Conservation (phyloP, 768 basidiomycete species). For the Crepidotus variabilis region DNA sequence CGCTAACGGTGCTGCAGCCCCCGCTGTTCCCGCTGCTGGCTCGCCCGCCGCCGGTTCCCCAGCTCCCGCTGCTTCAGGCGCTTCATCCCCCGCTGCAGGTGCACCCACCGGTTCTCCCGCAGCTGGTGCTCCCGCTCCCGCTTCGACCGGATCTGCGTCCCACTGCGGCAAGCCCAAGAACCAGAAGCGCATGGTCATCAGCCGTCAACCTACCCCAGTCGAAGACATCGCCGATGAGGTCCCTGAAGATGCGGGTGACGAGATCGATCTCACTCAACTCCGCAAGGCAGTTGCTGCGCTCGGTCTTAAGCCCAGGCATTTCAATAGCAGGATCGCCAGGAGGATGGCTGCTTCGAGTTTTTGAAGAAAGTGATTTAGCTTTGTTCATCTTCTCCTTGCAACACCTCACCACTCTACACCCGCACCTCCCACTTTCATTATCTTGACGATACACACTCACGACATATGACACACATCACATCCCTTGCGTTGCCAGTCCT, state of each 20-base stretch:
- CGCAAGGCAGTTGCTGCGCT: neutral
- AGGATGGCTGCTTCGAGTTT: neutral
- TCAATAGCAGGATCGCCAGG: neutral
- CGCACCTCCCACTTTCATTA: too few relatives aligned
- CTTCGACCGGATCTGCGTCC: neutral
- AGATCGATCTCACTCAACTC: neutral
- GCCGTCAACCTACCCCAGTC: neutral
- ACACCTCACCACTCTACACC: too few relatives aligned
- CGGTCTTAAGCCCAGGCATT: neutral
- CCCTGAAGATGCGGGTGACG: neutral
- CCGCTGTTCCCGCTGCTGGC: neutral
- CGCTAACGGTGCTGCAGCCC: neutral
- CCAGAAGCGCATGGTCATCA: neutral
- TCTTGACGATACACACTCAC: too few relatives aligned
- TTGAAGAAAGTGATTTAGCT: too few relatives aligned
- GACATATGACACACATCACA: too few relatives aligned
- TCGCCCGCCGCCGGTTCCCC: neutral
- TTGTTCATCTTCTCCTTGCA: too few relatives aligned
- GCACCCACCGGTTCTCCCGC: neutral
- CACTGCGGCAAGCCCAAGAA: neutral
- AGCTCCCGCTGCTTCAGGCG: neutral
- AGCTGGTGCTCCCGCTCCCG: neutral
- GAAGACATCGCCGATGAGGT: neutral
- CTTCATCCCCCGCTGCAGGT: neutral
- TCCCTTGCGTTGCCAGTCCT: too few relatives aligned